phyloP scores from a whole-genome alignment of 805 yeast genomes.

The Zygoascus bituminiphila region DNA sequence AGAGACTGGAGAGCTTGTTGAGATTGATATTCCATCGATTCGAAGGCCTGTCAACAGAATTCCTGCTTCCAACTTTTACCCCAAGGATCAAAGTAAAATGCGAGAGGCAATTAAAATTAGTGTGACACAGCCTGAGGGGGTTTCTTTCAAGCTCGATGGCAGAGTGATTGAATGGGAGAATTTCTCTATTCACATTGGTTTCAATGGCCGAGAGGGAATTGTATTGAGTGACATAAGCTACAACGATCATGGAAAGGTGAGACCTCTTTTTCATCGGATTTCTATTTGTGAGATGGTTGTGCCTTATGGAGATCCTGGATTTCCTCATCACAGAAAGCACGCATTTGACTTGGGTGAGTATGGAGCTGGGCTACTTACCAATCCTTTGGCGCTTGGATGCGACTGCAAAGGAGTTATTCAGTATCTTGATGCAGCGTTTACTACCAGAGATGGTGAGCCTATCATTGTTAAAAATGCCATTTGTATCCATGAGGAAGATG shows the following conservation, averaged over 20 bases:
- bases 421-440: slow-evolving; percentile 71
- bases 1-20: slow-evolving; percentile 58
- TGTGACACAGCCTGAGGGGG: slow-evolving; percentile 76
- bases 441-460: slow-evolving; percentile 60
- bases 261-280: slow-evolving; percentile 72
- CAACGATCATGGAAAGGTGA: slow-evolving; percentile 40
- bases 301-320: slow-evolving; percentile 72
- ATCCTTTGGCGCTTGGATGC: slow-evolving; percentile 69
- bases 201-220: slow-evolving; percentile 80
- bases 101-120: slow-evolving; percentile 32
- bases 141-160: slow-evolving; percentile 64
- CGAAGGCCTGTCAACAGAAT: slow-evolving; percentile 60
- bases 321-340: slow-evolving; percentile 78
- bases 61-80: slow-evolving; percentile 64
- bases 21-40: slow-evolving; percentile 65
- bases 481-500: slow-evolving; percentile 83
- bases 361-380: slow-evolving; percentile 82
- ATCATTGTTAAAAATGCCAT: slow-evolving; percentile 67
- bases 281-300: slow-evolving; percentile 79
- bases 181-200: slow-evolving; percentile 70
- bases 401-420: slow-evolving; percentile 84
- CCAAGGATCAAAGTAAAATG: slow-evolving; percentile 51
- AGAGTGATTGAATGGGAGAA: slow-evolving; percentile 70
- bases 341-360: slow-evolving; percentile 83
- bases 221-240: slow-evolving; percentile 65